phyloP scores from a whole-genome alignment of 1,139 yeast genomes.

The Arxiozyma heterogenica region DNA sequence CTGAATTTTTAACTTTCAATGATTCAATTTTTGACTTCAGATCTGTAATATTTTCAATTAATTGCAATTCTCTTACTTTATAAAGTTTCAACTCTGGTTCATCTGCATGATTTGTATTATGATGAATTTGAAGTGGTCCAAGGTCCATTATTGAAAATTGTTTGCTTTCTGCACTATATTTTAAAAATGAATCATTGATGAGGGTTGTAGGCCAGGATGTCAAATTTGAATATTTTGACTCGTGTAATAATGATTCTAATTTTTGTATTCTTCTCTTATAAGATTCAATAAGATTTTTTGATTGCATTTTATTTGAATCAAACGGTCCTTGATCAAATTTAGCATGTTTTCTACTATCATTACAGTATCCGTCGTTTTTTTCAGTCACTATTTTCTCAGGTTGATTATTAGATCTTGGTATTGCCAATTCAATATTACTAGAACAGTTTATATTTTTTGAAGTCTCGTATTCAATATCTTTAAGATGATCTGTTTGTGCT shows the following conservation, averaged over 20 bases:
- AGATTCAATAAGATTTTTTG: not conserved
- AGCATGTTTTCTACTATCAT: not conserved
- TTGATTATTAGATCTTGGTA: not conserved
- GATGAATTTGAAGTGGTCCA: not conserved
- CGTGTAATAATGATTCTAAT: conserved; percentile 58
- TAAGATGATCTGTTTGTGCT: conserved; percentile 9
- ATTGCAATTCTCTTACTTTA: not conserved
- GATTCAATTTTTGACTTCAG: not conserved
- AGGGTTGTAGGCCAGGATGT: conserved; percentile 46
- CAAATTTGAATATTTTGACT: conserved; percentile 50
- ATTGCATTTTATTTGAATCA: conserved; percentile 12
- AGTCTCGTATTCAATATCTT: not conserved
- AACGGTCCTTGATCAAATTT: not conserved
- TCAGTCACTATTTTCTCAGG: not conserved
- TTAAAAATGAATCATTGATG: conserved; percentile 8
- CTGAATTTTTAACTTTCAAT: not conserved
- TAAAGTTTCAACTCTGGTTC: not conserved
- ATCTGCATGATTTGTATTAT: not conserved
- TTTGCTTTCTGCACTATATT: not conserved
- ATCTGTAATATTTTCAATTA: not conserved
- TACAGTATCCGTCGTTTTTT: not conserved
- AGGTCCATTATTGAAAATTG: not conserved
- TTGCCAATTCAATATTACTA: not conserved
- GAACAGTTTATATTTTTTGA: not conserved
- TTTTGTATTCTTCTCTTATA: conserved; percentile 52